Base-by-base conservation (phyloP, 345 rosid genomes). In the Boechera divaricarpa region DNA sequence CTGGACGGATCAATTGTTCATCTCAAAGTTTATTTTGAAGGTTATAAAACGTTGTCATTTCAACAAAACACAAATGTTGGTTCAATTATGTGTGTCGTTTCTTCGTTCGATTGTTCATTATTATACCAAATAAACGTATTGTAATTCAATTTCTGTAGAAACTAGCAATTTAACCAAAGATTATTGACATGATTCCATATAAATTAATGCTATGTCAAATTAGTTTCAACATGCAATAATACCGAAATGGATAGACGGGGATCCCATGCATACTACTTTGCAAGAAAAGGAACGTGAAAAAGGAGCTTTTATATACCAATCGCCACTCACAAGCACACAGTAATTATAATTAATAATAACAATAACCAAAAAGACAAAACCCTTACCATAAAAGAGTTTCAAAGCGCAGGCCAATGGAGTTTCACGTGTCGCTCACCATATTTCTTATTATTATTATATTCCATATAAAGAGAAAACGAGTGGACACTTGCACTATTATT, bases 181-280 rank as follows among this genome's bases (percentile, higher is more conserved):
- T 39, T 38, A 39, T 39, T 39, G 12, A 63, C n/a, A 28, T 47
- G 3, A 16, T n/a, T 47, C n/a, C 13, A 31, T 65, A 10, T 66
- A 16, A 9, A 9, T 21, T 5, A 21, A 48, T 66, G 31, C 3
- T 32, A 18, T 26, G 31, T 8, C 35, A 35, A 38, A 36, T 26
- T 26, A 54, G 42, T 28, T 39, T 9, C 10, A 45, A 74, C 47
- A 35, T 74, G 73, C 67, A 75, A 58, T 47, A 47, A 66, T 75
- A 47, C 67, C 59, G 42, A 67, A 75, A 67, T 49, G 67, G 79
- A 57, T 75, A 75, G 67, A 75, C 52, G 67, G 67, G 64, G 69
- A 60, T 68, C 38, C 62, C 74, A 69, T 69, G 80, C 64, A 69
- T 47, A 32, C 69, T 76, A 69, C 74, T 76, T 76, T 53, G 49